Percentiles rank a stretch among this genome's conserved stretches.
Conservation (phyloP, 352 stramenopile genomes). For the Pythium folliculosum region DNA sequence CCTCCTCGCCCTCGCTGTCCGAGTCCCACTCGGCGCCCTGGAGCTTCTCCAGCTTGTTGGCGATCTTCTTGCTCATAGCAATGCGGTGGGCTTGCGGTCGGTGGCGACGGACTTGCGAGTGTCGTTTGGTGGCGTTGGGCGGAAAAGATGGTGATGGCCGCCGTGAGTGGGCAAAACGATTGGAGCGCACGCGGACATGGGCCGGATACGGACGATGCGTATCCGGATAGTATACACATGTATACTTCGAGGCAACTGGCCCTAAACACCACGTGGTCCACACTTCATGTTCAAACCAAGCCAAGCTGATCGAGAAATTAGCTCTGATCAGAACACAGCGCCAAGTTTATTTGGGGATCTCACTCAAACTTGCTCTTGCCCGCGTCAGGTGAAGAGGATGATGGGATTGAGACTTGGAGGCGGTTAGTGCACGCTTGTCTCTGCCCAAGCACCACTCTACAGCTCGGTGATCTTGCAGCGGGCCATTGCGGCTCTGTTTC, state of each 20-base stretch:
- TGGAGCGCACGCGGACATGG: slow-evolving; percentile 30
- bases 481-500: background rate
- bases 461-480: too few relatives aligned
- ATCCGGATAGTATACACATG: slow-evolving; percentile 21
- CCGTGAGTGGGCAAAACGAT: slow-evolving; percentile 27
- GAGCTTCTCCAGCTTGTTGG: slow-evolving; percentile 78
- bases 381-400: slow-evolving; percentile 16
- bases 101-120: slow-evolving; percentile 16
- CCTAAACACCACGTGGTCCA: background rate
- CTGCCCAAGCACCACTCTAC: too few relatives aligned
- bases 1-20: slow-evolving; percentile 69
- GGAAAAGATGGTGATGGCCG: background rate
- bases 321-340: slow-evolving; percentile 20
- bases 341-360: slow-evolving; percentile 22
- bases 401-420: background rate
- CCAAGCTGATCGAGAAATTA: background rate
- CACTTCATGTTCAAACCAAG: background rate
- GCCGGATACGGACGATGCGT: slow-evolving; percentile 9
- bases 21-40: slow-evolving; percentile 86
- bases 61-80: slow-evolving; percentile 76
- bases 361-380: background rate
- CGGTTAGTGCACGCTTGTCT: background rate
- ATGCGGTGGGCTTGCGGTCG: slow-evolving; percentile 1
- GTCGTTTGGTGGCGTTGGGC: slow-evolving; percentile 15
- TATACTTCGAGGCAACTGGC: slow-evolving; percentile 7